Evolutionary conservation across 2,329 filamentous ascomycete species (phyloP).

Genomic region (Didymella arachidicola): DNA sequence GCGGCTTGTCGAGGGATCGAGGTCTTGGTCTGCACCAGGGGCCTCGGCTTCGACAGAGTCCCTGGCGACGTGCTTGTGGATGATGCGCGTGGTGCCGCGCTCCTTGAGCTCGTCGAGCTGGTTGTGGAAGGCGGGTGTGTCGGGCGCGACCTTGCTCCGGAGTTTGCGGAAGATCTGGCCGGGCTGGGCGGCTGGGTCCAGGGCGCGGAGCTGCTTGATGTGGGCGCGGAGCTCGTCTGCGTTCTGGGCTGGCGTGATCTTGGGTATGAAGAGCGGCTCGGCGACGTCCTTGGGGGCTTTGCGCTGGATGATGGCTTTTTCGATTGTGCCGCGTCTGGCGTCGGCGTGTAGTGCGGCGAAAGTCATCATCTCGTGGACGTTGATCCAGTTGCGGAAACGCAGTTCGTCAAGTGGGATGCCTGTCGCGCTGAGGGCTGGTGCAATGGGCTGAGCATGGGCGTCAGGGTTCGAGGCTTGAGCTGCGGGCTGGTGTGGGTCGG

Average conservation of each 20-base stretch:
- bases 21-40: background rate
- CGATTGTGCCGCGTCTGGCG: slow-evolving; percentile 23
- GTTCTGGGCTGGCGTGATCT: background rate
- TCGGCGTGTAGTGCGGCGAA: slow-evolving; percentile 38
- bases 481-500: slow-evolving; percentile 48
- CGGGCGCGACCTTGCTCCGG: background rate
- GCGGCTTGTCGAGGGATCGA: background rate
- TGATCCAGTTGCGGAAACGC: slow-evolving; percentile 60
- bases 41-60: background rate
- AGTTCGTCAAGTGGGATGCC: slow-evolving; percentile 55
- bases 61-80: slow-evolving; percentile 18
- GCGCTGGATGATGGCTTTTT: slow-evolving; percentile 23
- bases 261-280: background rate
- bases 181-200: background rate
- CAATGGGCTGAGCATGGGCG: slow-evolving; percentile 11
- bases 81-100: background rate
- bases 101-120: background rate
- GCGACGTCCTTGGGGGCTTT: slow-evolving; percentile 8
- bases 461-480: slow-evolving; percentile 9
- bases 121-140: background rate
- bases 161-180: slow-evolving; percentile 16
- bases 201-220: slow-evolving; percentile 4
- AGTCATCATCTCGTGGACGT: slow-evolving; percentile 56
- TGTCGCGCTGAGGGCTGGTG: slow-evolving; percentile 39
- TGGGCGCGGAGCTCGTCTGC: background rate